phyloP scores from a whole-genome alignment of 176 grass and related monocot species.

The Triticum dicoccoides region DNA sequence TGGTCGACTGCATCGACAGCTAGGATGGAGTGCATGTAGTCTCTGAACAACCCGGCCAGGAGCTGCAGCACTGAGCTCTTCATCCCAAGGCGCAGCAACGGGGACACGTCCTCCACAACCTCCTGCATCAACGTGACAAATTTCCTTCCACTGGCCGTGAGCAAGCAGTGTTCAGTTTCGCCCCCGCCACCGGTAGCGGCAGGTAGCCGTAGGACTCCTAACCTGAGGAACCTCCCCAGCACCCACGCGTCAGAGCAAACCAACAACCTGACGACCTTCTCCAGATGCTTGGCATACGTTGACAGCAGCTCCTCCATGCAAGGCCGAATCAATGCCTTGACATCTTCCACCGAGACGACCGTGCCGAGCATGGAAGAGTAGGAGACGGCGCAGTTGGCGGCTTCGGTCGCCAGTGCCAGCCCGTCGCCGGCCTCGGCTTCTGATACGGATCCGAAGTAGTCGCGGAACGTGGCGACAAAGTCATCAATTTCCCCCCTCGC shows the following conservation, averaged over 20 bases:
- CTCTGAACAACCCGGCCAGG: slow-evolving; percentile 39
- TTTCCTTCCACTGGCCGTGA: slow-evolving; percentile 54
- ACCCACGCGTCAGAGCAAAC: slow-evolving; percentile 33
- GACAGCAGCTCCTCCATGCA: slow-evolving; percentile 34
- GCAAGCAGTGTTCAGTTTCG: slow-evolving; percentile 35
- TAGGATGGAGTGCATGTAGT: slow-evolving; percentile 42
- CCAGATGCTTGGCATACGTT: slow-evolving; percentile 25
- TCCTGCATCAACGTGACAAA: slow-evolving; percentile 44
- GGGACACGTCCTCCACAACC: slow-evolving; percentile 38
- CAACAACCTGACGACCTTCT: slow-evolving; percentile 30
- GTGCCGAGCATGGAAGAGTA: slow-evolving; percentile 22
- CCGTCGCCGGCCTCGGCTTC: neutral
- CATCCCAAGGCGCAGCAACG: slow-evolving; percentile 31
- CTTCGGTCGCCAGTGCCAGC: slow-evolving; percentile 33
- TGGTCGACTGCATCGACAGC: neutral
- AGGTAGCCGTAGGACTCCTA: slow-evolving; percentile 9
- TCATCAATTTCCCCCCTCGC: slow-evolving; percentile 48
- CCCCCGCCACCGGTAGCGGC: neutral
- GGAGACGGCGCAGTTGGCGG: slow-evolving; percentile 25
- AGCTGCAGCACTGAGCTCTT: slow-evolving; percentile 25
- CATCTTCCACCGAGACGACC: slow-evolving; percentile 11
- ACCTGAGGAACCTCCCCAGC: slow-evolving; percentile 34
- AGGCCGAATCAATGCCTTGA: slow-evolving; percentile 22
- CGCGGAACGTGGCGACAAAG: slow-evolving; percentile 30
- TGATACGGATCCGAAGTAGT: slow-evolving; percentile 25